These are phyloP conservation scores for Cordyceps tenuipes DNA, from an alignment of 2,329 filamentous ascomycete genomes.

Conservation along the genomic window DNA sequence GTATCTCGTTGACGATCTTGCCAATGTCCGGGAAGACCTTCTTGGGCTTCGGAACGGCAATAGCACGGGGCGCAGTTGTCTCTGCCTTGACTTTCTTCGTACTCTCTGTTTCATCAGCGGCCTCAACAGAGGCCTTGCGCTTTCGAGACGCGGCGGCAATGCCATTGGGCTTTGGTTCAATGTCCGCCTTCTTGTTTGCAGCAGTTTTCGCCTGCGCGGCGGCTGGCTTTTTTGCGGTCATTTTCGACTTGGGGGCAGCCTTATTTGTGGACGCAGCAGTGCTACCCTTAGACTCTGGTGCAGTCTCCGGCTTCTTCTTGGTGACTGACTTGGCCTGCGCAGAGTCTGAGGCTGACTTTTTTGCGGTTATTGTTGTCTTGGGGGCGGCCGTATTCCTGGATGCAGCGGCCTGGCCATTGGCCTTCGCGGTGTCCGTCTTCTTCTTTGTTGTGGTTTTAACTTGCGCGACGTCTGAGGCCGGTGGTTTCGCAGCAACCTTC, in stretches of 20 bases:
- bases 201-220: constrained; percentile 16
- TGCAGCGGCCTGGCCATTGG: no score
- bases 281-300: no score
- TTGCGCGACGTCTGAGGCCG: no score
- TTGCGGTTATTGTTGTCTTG: no score
- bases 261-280: not conserved
- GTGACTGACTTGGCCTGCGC: not conserved
- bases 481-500: no score
- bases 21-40: constrained; percentile 39
- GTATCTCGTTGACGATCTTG: constrained; percentile 61
- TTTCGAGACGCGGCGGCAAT: constrained; percentile 18
- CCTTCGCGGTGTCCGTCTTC: no score
- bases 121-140: constrained; percentile 18
- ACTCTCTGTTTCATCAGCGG: constrained; percentile 16
- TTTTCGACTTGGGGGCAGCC: not conserved
- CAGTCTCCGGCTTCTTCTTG: not conserved
- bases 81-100: constrained; percentile 18
- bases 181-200: constrained; percentile 16
- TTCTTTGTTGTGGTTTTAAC: not conserved
- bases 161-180: constrained; percentile 8
- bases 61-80: constrained; percentile 11
- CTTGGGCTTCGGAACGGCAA: constrained; percentile 13
- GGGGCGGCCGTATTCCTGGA: not conserved
- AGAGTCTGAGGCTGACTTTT: no score
- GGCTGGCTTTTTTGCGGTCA: not conserved